These are phyloP conservation scores for Pseudogymnoascus verrucosus DNA, from an alignment of 2,329 filamentous ascomycete species.

Conservation along the genomic window DNA sequence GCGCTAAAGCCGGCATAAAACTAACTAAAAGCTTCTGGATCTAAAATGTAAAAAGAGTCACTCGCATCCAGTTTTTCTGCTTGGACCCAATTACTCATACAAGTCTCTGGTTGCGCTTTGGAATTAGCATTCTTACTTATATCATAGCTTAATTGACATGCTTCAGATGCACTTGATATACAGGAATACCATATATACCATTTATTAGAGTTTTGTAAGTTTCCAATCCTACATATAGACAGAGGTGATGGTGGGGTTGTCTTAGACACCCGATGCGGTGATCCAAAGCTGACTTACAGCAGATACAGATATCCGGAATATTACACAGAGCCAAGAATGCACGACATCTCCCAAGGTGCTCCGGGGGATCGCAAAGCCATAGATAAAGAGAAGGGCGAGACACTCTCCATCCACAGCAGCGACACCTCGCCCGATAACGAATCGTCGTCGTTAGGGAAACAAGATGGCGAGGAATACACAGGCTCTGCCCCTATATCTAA, in stretches of 20 bases:
- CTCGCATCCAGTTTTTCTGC: background rate
- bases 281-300: background rate
- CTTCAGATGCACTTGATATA: background rate
- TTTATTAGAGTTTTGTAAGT: background rate
- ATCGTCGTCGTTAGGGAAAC: background rate
- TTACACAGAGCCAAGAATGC: background rate
- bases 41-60: slow-evolving; percentile 5
- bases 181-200: background rate
- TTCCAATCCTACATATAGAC: background rate
- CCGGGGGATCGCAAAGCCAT: background rate
- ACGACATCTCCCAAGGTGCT: background rate
- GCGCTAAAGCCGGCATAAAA: slow-evolving; percentile 1
- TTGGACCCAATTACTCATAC: background rate
- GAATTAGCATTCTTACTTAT: slow-evolving; percentile 1
- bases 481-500: background rate
- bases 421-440: background rate
- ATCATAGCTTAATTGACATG: background rate
- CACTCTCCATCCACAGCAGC: background rate
- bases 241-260: background rate
- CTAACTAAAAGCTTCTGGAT: background rate
- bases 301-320: background rate
- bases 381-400: slow-evolving; percentile 1
- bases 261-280: background rate
- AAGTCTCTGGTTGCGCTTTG: background rate
- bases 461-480: background rate